Evolutionary conservation across 2,329 filamentous ascomycete species (phyloP).

Genomic region (Xylaria sp.): DNA sequence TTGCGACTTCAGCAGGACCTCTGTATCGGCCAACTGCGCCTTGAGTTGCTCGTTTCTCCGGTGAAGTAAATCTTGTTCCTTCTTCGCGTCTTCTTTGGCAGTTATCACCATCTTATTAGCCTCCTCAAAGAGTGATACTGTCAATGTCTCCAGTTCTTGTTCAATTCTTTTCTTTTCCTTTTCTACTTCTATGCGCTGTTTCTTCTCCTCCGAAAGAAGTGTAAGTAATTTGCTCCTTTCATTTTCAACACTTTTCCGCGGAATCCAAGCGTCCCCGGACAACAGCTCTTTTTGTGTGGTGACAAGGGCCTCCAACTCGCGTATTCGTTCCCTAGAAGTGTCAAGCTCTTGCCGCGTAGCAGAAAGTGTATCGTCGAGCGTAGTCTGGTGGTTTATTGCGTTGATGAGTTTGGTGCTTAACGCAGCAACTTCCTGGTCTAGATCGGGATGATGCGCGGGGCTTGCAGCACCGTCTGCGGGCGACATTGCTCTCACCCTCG

Average conservation of each 20-base stretch:
- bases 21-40: conserved; percentile 86
- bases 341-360: conserved; percentile 87
- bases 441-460: conserved; percentile 63
- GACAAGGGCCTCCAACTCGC: conserved; percentile 72
- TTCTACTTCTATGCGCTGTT: conserved; percentile 72
- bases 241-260: conserved; percentile 77
- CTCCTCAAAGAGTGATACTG: conserved; percentile 94
- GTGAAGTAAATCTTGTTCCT: conserved; percentile 82
- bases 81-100: conserved; percentile 88
- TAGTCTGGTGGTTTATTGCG: conserved; percentile 96
- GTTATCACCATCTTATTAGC: conserved; percentile 98
- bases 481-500: conserved; percentile 64
- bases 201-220: conserved; percentile 73
- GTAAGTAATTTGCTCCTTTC: conserved; percentile 71
- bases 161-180: conserved; percentile 90
- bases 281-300: conserved; percentile 79
- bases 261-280: conserved; percentile 78
- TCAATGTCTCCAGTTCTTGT: conserved; percentile 89
- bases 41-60: conserved; percentile 90
- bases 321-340: conserved; percentile 72
- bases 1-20: conserved; percentile 85
- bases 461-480: conserved; percentile 54
- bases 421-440: conserved; percentile 81
- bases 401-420: conserved; percentile 96
- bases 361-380: conserved; percentile 87